Evolutionary conservation across 2,329 filamentous ascomycete genomes (phyloP).

Genomic region (Gremmenia infestans): DNA sequence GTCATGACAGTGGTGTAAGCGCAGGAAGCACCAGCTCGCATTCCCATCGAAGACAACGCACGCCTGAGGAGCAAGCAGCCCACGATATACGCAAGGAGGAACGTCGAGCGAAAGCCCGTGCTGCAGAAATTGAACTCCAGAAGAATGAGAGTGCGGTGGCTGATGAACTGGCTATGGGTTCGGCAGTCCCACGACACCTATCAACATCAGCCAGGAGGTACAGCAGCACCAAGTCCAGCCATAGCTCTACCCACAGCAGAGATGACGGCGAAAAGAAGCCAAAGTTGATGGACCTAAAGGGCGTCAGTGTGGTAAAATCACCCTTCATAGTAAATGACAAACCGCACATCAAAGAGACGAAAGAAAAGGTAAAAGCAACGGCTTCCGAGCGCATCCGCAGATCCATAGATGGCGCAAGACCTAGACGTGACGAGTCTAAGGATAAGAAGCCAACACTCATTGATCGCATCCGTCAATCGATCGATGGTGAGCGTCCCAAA

Average conservation of each 20-base stretch:
- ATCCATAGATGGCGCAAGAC: conserved; percentile 15
- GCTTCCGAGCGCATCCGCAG: conserved; percentile 20
- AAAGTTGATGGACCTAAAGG: conserved; percentile 19
- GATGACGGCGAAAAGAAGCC: conserved; percentile 15
- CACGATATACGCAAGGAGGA: conserved; percentile 29
- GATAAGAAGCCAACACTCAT: background rate
- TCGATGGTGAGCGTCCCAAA: background rate
- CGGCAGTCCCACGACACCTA: conserved; percentile 14
- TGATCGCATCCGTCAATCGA: background rate
- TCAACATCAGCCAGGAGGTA: conserved; percentile 10
- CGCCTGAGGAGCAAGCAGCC: conserved; percentile 28
- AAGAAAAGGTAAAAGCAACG: conserved; percentile 14
- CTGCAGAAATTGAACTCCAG: conserved; percentile 6
- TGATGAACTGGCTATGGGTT: conserved; percentile 5
- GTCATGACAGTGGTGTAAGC: conserved; percentile 28
- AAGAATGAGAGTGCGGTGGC: conserved; percentile 14
- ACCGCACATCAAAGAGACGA: conserved; percentile 20
- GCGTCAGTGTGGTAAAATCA: conserved; percentile 25
- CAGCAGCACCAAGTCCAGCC: conserved; percentile 11
- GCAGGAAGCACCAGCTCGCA: conserved; percentile 17
- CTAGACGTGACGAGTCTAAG: background rate
- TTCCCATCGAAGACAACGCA: conserved; percentile 22
- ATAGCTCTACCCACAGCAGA: conserved; percentile 7
- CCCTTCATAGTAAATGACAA: conserved; percentile 21
- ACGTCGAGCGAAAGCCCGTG: conserved; percentile 17